These are phyloP conservation scores for Cladosporium sp. DNA, from an alignment of 2,329 filamentous ascomycete species.

Conservation along the genomic window DNA sequence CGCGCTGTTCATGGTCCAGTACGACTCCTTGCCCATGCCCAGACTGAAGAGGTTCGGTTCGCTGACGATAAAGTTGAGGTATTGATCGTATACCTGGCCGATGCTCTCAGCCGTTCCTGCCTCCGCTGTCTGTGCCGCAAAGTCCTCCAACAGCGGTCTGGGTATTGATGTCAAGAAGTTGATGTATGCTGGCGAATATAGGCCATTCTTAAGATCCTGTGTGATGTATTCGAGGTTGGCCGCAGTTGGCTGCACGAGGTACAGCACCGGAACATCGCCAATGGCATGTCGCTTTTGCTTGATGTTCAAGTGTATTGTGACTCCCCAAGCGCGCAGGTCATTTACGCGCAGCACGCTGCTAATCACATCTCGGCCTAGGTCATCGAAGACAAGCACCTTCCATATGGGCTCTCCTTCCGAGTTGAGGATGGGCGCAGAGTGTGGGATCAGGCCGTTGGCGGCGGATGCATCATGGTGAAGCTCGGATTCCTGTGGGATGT, in stretches of 20 bases:
- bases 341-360: conserved; percentile 94
- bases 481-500: conserved; percentile 58
- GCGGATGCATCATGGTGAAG: conserved; percentile 63
- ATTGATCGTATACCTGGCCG: conserved; percentile 92
- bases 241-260: conserved; percentile 85
- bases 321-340: conserved; percentile 88
- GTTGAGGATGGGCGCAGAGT: conserved; percentile 77
- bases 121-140: conserved; percentile 81
- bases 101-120: conserved; percentile 86
- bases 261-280: conserved; percentile 93
- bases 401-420: conserved; percentile 90
- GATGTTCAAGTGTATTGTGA: conserved; percentile 94
- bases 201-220: conserved; percentile 76
- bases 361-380: conserved; percentile 88
- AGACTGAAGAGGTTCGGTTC: conserved; percentile 95
- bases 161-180: conserved; percentile 96
- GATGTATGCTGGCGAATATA: conserved; percentile 92
- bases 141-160: conserved; percentile 87
- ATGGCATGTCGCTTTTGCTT: conserved; percentile 81
- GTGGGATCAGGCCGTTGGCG: conserved; percentile 62
- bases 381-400: conserved; percentile 97
- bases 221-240: conserved; percentile 82
- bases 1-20: conserved; percentile 94
- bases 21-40: conserved; percentile 88
- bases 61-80: conserved; percentile 93